Base-by-base conservation (phyloP, 148 eudicot species). In the Dianthus caryophyllus region DNA sequence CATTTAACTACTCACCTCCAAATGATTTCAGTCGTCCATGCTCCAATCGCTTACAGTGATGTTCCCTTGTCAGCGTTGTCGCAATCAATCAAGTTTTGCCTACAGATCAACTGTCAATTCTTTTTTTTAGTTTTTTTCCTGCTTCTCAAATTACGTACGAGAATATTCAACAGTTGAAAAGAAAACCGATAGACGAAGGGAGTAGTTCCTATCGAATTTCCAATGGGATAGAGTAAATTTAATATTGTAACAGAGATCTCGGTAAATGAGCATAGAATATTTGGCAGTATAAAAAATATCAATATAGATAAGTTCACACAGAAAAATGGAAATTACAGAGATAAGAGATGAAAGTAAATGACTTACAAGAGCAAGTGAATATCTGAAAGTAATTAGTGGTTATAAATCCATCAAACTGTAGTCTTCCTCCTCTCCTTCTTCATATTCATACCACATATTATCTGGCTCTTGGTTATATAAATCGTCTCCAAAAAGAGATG, bases 401-500 rank as follows among this genome's bases (percentile, higher is more conserved):
- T 66, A 80, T 25, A 54, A 70, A 71, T 84, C 89, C 58, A 82
- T 73, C 57, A 77, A 74, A 71, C 46, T 69, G 66, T 68, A 76
- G 31, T 52, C 73, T 5, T 75, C 75, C 58, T 84, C 86, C 46
- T 83, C 89, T 52, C 73, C 88, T 62, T 82, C 87, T 51, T 78
- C 87, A 48, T 71, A 76, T 24, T 81, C 89, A 46, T 80, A 81
- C 0, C 67, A 75, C 59, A 73, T 71, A 68, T 50, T 66, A 31
- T 79, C 81, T n/a, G 67, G 79, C 73, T 75, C 82, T 48, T 70
- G 75, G 62, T 66, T 66, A 57, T 29, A 65, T 64, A n/a, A n/a
- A n/a, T 76, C 80, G 61, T 81, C 84, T 49, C 77, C 79, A 29
- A 87, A 89, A 67, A 93, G 94, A 70, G 58, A 66, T 20, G 82